Evolutionary conservation across 2,329 filamentous ascomycete species (phyloP).

Genomic region (Pyrenochaeta sp.): DNA sequence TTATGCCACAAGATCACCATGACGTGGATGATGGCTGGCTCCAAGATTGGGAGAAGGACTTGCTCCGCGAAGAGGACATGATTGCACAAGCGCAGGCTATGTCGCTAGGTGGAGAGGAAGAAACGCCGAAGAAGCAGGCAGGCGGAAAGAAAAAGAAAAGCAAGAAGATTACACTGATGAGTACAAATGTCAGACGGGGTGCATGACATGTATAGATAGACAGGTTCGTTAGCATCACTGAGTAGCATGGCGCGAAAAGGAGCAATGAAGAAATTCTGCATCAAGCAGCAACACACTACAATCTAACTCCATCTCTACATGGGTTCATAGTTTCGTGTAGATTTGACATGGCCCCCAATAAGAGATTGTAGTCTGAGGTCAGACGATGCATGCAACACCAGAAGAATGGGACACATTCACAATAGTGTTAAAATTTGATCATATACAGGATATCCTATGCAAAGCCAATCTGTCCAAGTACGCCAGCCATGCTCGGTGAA

Average conservation of each 20-base stretch:
- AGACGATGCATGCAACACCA: neutral
- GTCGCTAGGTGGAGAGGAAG: constrained; percentile 42
- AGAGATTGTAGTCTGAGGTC: neutral
- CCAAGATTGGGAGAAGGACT: constrained; percentile 80
- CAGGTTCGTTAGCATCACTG: constrained; percentile 24
- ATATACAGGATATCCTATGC: too few relatives aligned
- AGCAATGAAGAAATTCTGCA: constrained; percentile 19
- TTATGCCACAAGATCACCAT: constrained; percentile 53
- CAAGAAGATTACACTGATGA: constrained; percentile 75
- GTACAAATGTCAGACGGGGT: constrained; percentile 67
- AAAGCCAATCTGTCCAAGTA: too few relatives aligned
- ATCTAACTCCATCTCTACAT: neutral
- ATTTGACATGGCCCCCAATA: too few relatives aligned
- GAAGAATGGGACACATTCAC: too few relatives aligned
- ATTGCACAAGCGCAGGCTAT: constrained; percentile 59
- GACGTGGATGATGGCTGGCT: constrained; percentile 82
- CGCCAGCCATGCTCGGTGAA: too few relatives aligned
- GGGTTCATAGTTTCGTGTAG: too few relatives aligned
- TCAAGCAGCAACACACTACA: neutral
- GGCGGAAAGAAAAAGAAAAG: constrained; percentile 69
- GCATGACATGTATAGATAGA: constrained; percentile 47
- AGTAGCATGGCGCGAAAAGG: constrained; percentile 38
- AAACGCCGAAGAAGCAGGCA: constrained; percentile 40
- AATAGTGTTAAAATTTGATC: too few relatives aligned
- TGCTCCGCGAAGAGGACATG: constrained; percentile 67